These are phyloP conservation scores for Luffa acutangula DNA, from an alignment of 306 rosid species.

Conservation along the genomic window DNA sequence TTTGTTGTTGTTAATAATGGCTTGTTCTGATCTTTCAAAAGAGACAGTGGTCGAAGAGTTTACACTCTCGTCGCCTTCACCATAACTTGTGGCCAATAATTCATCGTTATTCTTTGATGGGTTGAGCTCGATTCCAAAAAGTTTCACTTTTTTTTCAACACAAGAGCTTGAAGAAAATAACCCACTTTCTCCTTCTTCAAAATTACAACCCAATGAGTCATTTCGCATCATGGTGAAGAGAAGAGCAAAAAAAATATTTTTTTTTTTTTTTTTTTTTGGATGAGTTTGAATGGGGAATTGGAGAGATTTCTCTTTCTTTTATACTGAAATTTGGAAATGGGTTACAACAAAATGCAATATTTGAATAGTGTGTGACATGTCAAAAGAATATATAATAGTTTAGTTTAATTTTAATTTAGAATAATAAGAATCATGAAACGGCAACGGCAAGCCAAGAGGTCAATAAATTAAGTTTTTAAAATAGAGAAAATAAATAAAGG, in stretches of 20 bases:
- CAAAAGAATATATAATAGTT: background rate
- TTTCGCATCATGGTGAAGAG: background rate
- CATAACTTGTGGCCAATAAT: background rate
- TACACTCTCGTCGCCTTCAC: slow-evolving; percentile 48
- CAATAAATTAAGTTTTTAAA: slow-evolving; percentile 4
- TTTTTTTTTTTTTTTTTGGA: background rate
- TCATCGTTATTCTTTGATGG: slow-evolving; percentile 28
- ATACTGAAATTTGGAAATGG: slow-evolving; percentile 2
- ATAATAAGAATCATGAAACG: background rate
- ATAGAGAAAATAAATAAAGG: background rate
- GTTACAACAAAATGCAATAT: background rate
- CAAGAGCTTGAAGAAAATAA: slow-evolving; percentile 20
- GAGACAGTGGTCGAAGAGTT: slow-evolving; percentile 50
- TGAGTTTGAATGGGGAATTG: background rate
- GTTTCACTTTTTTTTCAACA: slow-evolving; percentile 60
- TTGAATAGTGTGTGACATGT: background rate
- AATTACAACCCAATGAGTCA: background rate
- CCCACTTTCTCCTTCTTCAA: slow-evolving; percentile 1
- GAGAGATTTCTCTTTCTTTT: background rate
- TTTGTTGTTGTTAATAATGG: slow-evolving; percentile 3
- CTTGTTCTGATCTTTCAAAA: background rate
- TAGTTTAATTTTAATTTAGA: background rate
- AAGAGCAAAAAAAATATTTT: background rate
- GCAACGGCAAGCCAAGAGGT: slow-evolving; percentile 4
- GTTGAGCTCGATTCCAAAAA: slow-evolving; percentile 79